These are phyloP conservation scores for Aspergillus japonicus DNA, from an alignment of 2,329 filamentous ascomycete species.

Conservation along the genomic window DNA sequence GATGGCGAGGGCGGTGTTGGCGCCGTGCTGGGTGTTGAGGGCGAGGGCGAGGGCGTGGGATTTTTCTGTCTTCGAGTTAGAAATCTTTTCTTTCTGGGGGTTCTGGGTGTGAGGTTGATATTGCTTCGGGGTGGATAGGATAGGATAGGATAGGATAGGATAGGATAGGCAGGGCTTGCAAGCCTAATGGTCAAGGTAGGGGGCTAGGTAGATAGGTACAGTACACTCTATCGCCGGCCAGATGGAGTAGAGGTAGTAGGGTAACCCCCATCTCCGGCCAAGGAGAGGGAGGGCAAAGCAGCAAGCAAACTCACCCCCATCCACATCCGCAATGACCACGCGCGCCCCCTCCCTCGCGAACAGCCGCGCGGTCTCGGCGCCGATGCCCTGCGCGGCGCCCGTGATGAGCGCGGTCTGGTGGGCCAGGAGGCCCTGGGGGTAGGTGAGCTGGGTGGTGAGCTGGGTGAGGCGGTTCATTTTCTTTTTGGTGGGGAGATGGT, in stretches of 20 bases:
- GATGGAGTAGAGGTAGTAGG: too few species aligned
- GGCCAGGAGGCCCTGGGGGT: slow-evolving; percentile 72
- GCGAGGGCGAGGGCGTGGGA: slow-evolving; percentile 63
- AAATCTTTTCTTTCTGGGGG: background rate
- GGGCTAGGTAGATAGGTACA: too few species aligned
- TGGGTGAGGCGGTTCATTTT: slow-evolving; percentile 61
- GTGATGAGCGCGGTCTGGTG: slow-evolving; percentile 87
- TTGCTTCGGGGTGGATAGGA: too few species aligned
- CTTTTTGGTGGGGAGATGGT: too few species aligned
- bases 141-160: too few species aligned
- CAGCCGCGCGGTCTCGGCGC: slow-evolving; percentile 75
- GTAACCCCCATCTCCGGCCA: too few species aligned
- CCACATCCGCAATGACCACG: slow-evolving; percentile 81
- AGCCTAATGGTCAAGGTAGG: too few species aligned
- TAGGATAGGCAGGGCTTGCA: too few species aligned
- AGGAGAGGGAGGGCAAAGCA: background rate
- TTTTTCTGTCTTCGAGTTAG: slow-evolving; percentile 54
- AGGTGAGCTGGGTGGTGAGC: slow-evolving; percentile 77
- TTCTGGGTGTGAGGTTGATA: background rate
- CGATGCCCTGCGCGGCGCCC: slow-evolving; percentile 82
- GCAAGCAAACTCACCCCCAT: slow-evolving; percentile 58
- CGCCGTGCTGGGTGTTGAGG: slow-evolving; percentile 63
- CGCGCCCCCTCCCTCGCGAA: slow-evolving; percentile 88
- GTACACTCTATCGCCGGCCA: too few species aligned
- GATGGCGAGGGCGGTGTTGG: slow-evolving; percentile 68